These are phyloP conservation scores for Paraconiothyrium brasiliense DNA, from an alignment of 2,329 filamentous ascomycete species.

Conservation along the genomic window DNA sequence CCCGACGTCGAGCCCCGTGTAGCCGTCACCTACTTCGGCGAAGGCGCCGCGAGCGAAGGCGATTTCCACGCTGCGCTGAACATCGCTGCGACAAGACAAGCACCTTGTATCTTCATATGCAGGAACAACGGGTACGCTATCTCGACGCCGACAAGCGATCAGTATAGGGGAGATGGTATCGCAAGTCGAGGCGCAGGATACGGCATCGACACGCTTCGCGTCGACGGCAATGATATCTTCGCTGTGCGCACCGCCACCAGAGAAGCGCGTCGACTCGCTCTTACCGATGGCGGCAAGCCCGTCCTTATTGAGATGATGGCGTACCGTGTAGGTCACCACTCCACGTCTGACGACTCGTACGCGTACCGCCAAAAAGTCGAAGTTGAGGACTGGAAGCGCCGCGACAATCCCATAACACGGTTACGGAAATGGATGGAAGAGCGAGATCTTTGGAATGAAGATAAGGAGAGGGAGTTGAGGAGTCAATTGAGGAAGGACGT, in stretches of 20 bases:
- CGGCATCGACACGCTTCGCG: conserved; percentile 90
- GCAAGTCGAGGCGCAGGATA: conserved; percentile 87
- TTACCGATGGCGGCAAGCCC: conserved; percentile 81
- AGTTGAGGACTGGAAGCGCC: conserved; percentile 91
- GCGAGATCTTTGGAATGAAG: conserved; percentile 83
- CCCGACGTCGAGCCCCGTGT: conserved; percentile 70
- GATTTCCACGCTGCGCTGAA: conserved; percentile 93
- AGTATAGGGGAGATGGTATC: conserved; percentile 91
- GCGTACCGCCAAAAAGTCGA: conserved; percentile 93
- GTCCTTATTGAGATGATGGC: conserved; percentile 95
- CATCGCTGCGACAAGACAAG: conserved; percentile 87
- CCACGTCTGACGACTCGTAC: conserved; percentile 95
- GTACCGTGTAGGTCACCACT: conserved; percentile 97
- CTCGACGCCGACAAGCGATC: conserved; percentile 86
- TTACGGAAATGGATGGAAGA: conserved; percentile 91
- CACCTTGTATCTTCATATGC: conserved; percentile 88
- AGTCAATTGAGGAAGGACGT: conserved; percentile 76
- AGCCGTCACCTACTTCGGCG: conserved; percentile 87
- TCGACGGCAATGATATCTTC: conserved; percentile 95
- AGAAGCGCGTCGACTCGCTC: conserved; percentile 78
- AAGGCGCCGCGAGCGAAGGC: conserved; percentile 88
- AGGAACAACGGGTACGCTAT: conserved; percentile 95
- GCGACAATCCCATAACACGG: conserved; percentile 88
- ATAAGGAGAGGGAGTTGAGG: conserved; percentile 77
- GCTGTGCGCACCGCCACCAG: conserved; percentile 84